These are phyloP conservation scores for Fonsecaea pugnacius DNA, from an alignment of 2,329 filamentous ascomycete species.

Conservation along the genomic window DNA sequence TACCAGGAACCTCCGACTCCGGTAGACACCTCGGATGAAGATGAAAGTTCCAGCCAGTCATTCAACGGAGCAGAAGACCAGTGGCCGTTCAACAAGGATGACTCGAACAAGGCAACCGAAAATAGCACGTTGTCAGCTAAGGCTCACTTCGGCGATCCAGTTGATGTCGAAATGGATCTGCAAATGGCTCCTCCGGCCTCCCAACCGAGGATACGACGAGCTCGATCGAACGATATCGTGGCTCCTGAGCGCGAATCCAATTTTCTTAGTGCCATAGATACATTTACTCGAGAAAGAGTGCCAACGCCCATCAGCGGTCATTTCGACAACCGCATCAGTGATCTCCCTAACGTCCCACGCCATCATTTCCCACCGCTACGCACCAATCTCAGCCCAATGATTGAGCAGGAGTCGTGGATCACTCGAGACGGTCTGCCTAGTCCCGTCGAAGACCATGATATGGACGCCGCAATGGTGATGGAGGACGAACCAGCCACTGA, in stretches of 20 bases:
- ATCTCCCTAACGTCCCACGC: slow-evolving; percentile 29
- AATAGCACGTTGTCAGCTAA: slow-evolving; percentile 25
- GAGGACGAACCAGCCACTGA: slow-evolving; percentile 23
- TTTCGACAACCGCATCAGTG: slow-evolving; percentile 32
- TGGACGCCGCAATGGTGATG: slow-evolving; percentile 32
- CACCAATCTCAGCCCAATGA: slow-evolving; percentile 36
- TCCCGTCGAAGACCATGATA: slow-evolving; percentile 32
- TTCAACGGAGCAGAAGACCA: slow-evolving; percentile 10
- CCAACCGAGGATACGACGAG: slow-evolving; percentile 27
- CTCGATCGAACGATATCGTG: slow-evolving; percentile 37
- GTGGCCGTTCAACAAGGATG: slow-evolving; percentile 15
- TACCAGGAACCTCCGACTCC: slow-evolving; percentile 36
- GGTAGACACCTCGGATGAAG: slow-evolving; percentile 36
- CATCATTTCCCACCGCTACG: slow-evolving; percentile 34
- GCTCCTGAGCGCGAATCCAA: slow-evolving; percentile 27
- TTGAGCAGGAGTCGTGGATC: slow-evolving; percentile 37
- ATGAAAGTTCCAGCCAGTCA: slow-evolving; percentile 23
- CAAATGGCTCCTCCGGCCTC: slow-evolving; percentile 10
- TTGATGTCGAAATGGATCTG: slow-evolving; percentile 27
- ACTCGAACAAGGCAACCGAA: slow-evolving; percentile 18
- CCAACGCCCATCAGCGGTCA: slow-evolving; percentile 35
- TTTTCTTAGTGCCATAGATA: slow-evolving; percentile 23
- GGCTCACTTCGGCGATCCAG: slow-evolving; percentile 12
- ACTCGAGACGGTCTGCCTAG: slow-evolving; percentile 33
- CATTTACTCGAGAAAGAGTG: slow-evolving; percentile 31